Base-by-base conservation (phyloP, 495 filamentous ascomycete species). In the Talaromyces ruber region DNA sequence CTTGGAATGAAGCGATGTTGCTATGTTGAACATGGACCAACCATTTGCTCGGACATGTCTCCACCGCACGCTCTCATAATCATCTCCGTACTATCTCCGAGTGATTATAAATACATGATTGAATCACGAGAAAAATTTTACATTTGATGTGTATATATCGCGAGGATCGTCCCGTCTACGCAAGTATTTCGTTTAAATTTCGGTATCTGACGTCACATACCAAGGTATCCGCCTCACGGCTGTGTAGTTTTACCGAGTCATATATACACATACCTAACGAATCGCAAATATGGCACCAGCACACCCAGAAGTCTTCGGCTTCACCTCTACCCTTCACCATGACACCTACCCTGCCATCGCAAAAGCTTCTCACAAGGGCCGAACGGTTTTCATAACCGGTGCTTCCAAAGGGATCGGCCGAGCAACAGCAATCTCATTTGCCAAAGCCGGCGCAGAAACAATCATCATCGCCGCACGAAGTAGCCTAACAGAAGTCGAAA, bases 331-430 rank as follows among this genome's bases (percentile, higher is more conserved):
- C 58, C 7, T n/a, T 18, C 74, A 77, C 54, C 58, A 63, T 29
- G 76, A 81, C 57, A 78, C 78, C 29, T 82, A 84, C 64, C 75
- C 77, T 5, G 72, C 69, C 25, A 82, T 82, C 60, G n/a, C 56
- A 28, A 73, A 70, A 11, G 64, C 66, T 9, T 51, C 76, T 18
- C 69, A 76, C 9, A 59, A 51, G 3, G 75, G 74, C 7, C 77
- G 78, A 51, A 66, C 66, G 3, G 71, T 82, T 43, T 67, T 84
- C 61, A 75, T 84, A 59, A 80, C 71, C 7, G 80, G 81, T 1
- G 81, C 78, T 0, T 77, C 74, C n/a, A 77, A 72, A 45, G 81
- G 81, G 7, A 71, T 85, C 34, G 81, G 82, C 6, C 68, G 64
- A 4, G 73, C 72, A 3, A 81, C 72, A 21, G 73, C 76, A 0